Percentiles rank a stretch among this genome's conserved stretches.
Conservation (phyloP, 805 yeast genomes). For the Candida yuanshanica region DNA sequence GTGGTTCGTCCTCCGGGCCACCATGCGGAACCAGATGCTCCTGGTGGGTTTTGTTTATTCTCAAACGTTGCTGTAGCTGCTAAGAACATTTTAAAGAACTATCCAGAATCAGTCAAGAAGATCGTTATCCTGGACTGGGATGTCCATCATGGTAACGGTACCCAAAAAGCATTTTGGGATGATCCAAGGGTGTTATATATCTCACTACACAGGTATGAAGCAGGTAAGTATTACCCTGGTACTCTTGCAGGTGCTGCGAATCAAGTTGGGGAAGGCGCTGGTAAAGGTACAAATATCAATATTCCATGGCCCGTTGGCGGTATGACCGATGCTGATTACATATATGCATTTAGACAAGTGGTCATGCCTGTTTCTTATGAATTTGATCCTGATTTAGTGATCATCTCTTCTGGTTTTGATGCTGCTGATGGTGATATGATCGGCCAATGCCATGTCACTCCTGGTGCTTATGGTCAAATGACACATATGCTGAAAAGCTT, state of each 20-base stretch:
- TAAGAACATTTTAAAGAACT: slow-evolving; percentile 67
- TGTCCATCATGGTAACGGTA: slow-evolving; percentile 98
- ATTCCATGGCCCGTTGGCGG: slow-evolving; percentile 93
- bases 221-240: slow-evolving; percentile 92
- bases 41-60: slow-evolving; percentile 96
- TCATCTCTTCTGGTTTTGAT: slow-evolving; percentile 93
- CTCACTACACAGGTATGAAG: slow-evolving; percentile 88
- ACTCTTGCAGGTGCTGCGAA: slow-evolving; percentile 78
- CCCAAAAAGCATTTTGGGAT: slow-evolving; percentile 84
- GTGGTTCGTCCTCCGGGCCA: slow-evolving; percentile 99
- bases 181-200: slow-evolving; percentile 90
- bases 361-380: slow-evolving; percentile 86
- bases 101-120: slow-evolving; percentile 82
- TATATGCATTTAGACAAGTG: slow-evolving; percentile 82
- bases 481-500: slow-evolving; percentile 83
- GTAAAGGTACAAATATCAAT: slow-evolving; percentile 83
- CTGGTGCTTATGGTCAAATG: slow-evolving; percentile 95
- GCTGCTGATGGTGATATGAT: slow-evolving; percentile 98
- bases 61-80: slow-evolving; percentile 98
- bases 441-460: slow-evolving; percentile 94
- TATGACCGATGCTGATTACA: slow-evolving; percentile 92
- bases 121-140: slow-evolving; percentile 95
- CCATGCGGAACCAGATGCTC: slow-evolving; percentile 96
- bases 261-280: slow-evolving; percentile 78
- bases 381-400: slow-evolving; percentile 87